These are phyloP conservation scores for Delonix regia DNA, from an alignment of 306 rosid genomes.

Conservation along the genomic window DNA sequence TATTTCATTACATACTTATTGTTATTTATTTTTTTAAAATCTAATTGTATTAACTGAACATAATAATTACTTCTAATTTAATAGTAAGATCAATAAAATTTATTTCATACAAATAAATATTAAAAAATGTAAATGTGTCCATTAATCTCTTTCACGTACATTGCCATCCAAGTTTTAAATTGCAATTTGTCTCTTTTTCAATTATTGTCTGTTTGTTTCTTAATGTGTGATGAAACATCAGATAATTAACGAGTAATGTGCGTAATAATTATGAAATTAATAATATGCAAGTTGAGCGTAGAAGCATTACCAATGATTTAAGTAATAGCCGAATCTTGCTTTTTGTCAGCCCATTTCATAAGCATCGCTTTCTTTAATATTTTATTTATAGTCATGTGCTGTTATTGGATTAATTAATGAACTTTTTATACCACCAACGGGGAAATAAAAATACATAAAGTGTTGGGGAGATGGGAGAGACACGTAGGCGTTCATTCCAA, in stretches of 20 bases:
- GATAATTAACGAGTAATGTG: background rate
- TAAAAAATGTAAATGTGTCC: too few relatives aligned
- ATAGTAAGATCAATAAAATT: too few relatives aligned
- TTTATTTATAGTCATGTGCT: background rate
- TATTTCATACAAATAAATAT: too few relatives aligned
- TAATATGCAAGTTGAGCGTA: background rate
- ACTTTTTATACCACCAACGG: background rate
- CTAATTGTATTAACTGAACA: too few relatives aligned
- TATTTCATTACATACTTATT: too few relatives aligned
- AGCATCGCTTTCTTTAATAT: background rate
- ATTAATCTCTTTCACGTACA: too few relatives aligned
- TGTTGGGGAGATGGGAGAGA: too few relatives aligned
- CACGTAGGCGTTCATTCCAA: too few relatives aligned
- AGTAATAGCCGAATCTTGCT: background rate
- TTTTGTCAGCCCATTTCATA: background rate
- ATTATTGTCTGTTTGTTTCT: background rate
- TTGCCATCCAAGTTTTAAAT: background rate
- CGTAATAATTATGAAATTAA: background rate
- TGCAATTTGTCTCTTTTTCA: background rate
- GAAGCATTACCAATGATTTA: too few relatives aligned
- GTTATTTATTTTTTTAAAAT: too few relatives aligned
- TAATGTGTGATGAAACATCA: background rate
- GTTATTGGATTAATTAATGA: background rate
- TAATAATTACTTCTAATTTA: too few relatives aligned
- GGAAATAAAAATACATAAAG: too few relatives aligned